These are phyloP conservation scores for Raphanus sativus DNA, from an alignment of 345 rosid species.

Conservation along the genomic window DNA sequence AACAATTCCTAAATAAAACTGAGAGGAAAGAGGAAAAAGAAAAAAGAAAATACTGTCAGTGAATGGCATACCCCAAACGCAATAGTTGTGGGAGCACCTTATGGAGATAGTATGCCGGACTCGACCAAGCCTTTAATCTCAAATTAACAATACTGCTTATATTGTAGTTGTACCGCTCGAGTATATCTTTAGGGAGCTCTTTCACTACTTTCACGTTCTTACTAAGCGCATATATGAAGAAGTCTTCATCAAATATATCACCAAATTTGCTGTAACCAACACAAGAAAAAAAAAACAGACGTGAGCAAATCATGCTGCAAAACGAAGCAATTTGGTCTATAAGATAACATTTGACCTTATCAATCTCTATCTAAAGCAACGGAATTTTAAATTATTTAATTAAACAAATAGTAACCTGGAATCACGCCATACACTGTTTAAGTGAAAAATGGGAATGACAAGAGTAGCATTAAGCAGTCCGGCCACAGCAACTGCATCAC, in stretches of 20 bases:
- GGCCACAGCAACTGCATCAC: slow-evolving; percentile 99
- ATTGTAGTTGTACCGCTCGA: slow-evolving; percentile 77
- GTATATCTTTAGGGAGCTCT: slow-evolving; percentile 78
- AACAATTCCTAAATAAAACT: not conserved
- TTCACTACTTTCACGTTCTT: slow-evolving; percentile 73
- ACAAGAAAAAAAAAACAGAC: not conserved
- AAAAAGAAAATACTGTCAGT: not conserved
- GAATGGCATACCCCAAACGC: slow-evolving; percentile 56
- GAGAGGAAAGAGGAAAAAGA: not conserved
- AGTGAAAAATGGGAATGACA: slow-evolving; percentile 88
- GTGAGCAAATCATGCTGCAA: not conserved
- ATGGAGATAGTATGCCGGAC: slow-evolving; percentile 78
- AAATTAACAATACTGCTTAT: slow-evolving; percentile 88
- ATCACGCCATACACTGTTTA: slow-evolving; percentile 98
- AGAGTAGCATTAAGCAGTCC: slow-evolving; percentile 95
- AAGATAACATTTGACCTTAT: not conserved
- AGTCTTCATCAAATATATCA: slow-evolving; percentile 92
- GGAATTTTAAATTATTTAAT: not conserved
- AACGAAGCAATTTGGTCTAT: not conserved
- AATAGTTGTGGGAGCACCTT: slow-evolving; percentile 87
- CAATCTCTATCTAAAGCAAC: slow-evolving; percentile 10
- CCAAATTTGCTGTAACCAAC: slow-evolving; percentile 73
- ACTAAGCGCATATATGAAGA: slow-evolving; percentile 71
- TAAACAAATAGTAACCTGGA: slow-evolving; percentile 63
- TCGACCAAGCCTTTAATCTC: slow-evolving; percentile 94